A percentile compares a stretch with the other conserved stretches of the same genome.
phyloP scores from a whole-genome alignment of 176 grass and related monocot genomes.

The Carex pumila region DNA sequence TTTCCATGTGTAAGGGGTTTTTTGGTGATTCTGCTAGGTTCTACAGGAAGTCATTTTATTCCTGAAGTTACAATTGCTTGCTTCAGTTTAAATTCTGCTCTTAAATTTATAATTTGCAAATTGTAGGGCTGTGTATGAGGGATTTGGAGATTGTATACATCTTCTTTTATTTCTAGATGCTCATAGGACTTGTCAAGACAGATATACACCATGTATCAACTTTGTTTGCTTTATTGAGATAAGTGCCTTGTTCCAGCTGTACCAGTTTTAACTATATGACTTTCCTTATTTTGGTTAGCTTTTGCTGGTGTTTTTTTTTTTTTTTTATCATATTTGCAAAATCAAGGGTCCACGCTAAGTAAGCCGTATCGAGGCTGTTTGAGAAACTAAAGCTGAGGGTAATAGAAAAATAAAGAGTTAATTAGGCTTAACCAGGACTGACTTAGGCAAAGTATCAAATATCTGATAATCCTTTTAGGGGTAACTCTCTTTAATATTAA shows the following conservation, averaged over 20 bases:
- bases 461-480: neutral
- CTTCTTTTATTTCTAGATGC: conserved; percentile 98
- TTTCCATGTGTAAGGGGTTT: neutral
- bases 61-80: neutral
- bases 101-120: conserved; percentile 6
- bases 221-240: neutral
- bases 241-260: neutral
- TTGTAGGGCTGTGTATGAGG: conserved; percentile 95
- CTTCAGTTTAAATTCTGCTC: neutral
- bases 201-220: conserved; percentile 23
- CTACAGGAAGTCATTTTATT: neutral
- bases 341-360: neutral
- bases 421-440: neutral
- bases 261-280: conserved; percentile 17
- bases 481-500: neutral
- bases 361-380: neutral
- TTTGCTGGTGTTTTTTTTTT: conserved; percentile 9
- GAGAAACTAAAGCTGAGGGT: neutral
- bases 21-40: neutral
- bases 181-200: conserved; percentile 69
- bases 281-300: neutral
- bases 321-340: conserved; percentile 7
- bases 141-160: conserved; percentile 86
- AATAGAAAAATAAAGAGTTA: neutral
- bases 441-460: neutral